Evolutionary conservation across 805 yeast species (phyloP).

Genomic region (Ogataea populi-albae): DNA sequence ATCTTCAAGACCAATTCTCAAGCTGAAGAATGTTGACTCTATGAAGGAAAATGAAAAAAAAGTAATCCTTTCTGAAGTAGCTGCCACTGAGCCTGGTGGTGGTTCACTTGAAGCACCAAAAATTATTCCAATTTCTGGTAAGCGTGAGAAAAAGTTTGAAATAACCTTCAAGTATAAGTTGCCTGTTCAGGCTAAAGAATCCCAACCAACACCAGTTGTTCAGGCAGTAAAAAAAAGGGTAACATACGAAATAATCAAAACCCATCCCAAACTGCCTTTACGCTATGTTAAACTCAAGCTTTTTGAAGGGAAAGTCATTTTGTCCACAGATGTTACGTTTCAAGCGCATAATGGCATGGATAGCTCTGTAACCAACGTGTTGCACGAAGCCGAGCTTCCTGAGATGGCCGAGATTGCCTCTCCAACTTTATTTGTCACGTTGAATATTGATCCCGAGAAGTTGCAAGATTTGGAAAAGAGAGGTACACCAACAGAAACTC

Average conservation of each 20-base stretch:
- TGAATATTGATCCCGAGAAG: too few species aligned
- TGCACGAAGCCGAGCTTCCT: too few species aligned
- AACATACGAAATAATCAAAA: slow-evolving; percentile 19
- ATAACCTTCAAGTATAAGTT: slow-evolving; percentile 18
- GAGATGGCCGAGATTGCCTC: too few species aligned
- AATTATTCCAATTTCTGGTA: background rate
- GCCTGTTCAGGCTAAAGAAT: background rate
- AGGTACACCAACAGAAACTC: background rate
- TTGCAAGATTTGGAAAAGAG: slow-evolving; percentile 20
- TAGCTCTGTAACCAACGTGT: too few species aligned
- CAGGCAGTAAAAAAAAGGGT: slow-evolving; percentile 15
- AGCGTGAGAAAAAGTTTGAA: slow-evolving; percentile 10
- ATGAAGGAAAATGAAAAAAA: slow-evolving; percentile 5
- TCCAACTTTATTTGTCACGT: too few species aligned
- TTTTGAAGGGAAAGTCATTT: slow-evolving; percentile 20
- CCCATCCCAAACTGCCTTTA: slow-evolving; percentile 20
- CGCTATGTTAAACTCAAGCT: slow-evolving; percentile 37
- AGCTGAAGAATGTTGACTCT: slow-evolving; percentile 14
- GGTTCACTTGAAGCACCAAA: background rate
- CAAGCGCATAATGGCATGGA: too few species aligned
- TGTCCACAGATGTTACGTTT: slow-evolving; percentile 29
- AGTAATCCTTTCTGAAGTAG: slow-evolving; percentile 2
- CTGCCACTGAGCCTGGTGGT: background rate
- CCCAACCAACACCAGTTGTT: background rate
- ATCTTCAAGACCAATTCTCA: slow-evolving; percentile 13